Evolutionary conservation across 495 filamentous ascomycete genomes (phyloP).

Genomic region (Penicillium bovifimosum): DNA sequence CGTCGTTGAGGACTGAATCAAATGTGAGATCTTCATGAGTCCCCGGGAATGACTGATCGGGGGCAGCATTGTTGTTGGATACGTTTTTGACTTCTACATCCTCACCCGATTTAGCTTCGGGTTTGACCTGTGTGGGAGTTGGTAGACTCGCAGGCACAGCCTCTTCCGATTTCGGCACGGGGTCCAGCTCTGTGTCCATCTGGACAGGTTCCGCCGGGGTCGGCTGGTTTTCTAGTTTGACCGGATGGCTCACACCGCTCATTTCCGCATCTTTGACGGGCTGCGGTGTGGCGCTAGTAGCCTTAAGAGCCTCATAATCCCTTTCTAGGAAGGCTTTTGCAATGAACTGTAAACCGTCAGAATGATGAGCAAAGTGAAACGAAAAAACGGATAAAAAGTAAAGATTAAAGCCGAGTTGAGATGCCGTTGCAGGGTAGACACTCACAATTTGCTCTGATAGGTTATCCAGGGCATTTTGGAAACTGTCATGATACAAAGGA

Average conservation of each 20-base stretch:
- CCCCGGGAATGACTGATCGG: slow-evolving; percentile 18
- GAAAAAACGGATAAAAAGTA: neutral
- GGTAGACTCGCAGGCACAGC: slow-evolving; percentile 4
- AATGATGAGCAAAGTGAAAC: neutral
- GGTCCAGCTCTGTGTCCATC: slow-evolving; percentile 3
- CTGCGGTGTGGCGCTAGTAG: slow-evolving; percentile 28
- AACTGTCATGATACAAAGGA: slow-evolving; percentile 41
- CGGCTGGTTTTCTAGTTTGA: slow-evolving; percentile 12
- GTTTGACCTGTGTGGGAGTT: slow-evolving; percentile 9
- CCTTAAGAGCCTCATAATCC: slow-evolving; percentile 39
- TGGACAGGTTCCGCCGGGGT: slow-evolving; percentile 14
- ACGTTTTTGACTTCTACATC: slow-evolving; percentile 23
- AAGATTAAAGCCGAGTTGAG: neutral
- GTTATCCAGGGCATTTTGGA: slow-evolving; percentile 46
- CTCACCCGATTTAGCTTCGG: slow-evolving; percentile 13
- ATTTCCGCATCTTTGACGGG: slow-evolving; percentile 29
- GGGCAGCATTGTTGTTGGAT: slow-evolving; percentile 11
- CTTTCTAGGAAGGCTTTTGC: slow-evolving; percentile 44
- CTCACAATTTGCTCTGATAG: slow-evolving; percentile 50
- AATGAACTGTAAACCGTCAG: slow-evolving; percentile 35
- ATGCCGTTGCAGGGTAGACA: neutral
- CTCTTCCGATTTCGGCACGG: slow-evolving; percentile 16
- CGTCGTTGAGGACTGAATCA: slow-evolving; percentile 35
- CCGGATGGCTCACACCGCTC: slow-evolving; percentile 22
- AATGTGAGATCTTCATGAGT: slow-evolving; percentile 35